Evolutionary conservation across 306 rosid species (phyloP), one percentile per base, ranked within the genome.

Genomic region (Potentilla sterilis): DNA sequence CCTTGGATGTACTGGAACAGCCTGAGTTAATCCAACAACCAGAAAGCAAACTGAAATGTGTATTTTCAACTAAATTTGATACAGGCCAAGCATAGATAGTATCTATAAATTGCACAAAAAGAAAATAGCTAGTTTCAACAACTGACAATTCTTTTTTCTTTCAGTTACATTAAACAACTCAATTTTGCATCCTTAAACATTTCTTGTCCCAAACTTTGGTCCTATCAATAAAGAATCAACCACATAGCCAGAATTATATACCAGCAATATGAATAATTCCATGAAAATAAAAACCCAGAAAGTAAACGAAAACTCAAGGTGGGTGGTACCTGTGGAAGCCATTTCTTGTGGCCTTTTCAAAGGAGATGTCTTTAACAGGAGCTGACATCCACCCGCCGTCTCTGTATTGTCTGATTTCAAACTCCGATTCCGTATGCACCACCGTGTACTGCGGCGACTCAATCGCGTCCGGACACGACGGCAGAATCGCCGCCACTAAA

Each of bases 1-100:
- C 97, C 97, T 87, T 88, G 81, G 24, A 75, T 88, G 78, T 80
- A 94, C 86, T 94, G 95, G 87, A 91, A 94, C 80, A 94, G 78
- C 81, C 94, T 92, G 43, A 76, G 42, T 68, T 32, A 5, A 67
- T 48, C 22, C 58, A 24, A 28, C 52, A 46, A 34, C 37, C 19
- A 66, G 51, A 22, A n/a, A 49, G 22, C 24, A 40, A 48, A n/a
- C 12, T n/a, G 18, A 22, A 37, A 9, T 14, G 2, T 18, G 34
- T 10, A 74, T 49, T 1, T 22, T 22, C 4, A 54, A 13, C 13
- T 18, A 28, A 46, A 7, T 4, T 69, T 2, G 46, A 47, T n/a
- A 13, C 5, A 15, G 16, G 5, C 16, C 9, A 11, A 34, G 43
- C 18, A 32, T 3, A 6, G 8, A 47, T 7, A 9, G 7, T 21